These are phyloP conservation scores for Ceratocystis smalleyi DNA, from an alignment of 2,329 filamentous ascomycete species.

Conservation along the genomic window DNA sequence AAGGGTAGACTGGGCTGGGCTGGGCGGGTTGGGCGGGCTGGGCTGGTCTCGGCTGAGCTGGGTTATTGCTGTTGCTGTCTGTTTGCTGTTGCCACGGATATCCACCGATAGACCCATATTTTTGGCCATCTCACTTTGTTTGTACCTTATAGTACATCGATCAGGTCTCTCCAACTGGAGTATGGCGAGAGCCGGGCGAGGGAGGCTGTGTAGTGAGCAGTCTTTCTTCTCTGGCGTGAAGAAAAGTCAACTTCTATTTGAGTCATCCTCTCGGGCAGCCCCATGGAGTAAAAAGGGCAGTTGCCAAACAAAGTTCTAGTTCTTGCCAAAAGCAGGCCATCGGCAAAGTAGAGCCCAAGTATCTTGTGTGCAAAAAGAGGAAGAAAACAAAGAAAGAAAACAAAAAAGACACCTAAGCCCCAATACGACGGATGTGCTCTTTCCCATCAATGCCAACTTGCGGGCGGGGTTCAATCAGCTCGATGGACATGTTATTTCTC, in stretches of 20 bases:
- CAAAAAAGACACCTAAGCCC: background rate
- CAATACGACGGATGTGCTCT: background rate
- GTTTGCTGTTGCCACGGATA: constrained; percentile 2
- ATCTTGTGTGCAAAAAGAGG: background rate
- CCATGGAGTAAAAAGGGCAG: background rate
- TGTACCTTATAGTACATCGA: background rate
- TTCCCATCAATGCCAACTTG: background rate
- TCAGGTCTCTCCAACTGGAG: background rate
- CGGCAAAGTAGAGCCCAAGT: background rate
- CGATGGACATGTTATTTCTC: background rate
- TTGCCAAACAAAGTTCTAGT: background rate
- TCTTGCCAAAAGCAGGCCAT: background rate
- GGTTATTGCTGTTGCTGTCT: background rate
- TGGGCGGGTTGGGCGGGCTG: background rate
- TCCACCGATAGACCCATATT: background rate
- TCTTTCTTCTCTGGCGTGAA: background rate
- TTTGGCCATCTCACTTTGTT: background rate
- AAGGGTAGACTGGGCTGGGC: background rate
- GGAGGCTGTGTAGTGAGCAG: background rate
- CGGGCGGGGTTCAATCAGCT: background rate
- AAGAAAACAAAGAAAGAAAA: background rate
- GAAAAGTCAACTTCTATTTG: background rate
- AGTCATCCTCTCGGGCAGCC: background rate
- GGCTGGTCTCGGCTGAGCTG: background rate
- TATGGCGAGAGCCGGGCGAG: background rate